A percentile compares a stretch with the other conserved stretches of the same genome.
Evolutionary conservation across 2,329 filamentous ascomycete species (phyloP).

Genomic region (Trichoderma hamatum): DNA sequence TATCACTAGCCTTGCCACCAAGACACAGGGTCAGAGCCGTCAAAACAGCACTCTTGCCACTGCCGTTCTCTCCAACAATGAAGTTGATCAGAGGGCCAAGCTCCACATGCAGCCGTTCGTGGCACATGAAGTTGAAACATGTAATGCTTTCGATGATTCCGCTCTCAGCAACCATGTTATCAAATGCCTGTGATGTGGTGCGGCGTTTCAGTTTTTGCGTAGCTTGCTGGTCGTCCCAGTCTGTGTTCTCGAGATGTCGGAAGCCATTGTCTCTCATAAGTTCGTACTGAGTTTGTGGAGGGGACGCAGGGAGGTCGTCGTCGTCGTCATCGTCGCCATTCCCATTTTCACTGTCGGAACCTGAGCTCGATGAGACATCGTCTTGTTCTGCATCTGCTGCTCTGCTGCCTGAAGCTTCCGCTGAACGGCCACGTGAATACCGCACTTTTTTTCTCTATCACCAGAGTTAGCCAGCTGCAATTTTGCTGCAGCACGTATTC

Average conservation of each 20-base stretch:
- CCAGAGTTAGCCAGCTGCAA: slow-evolving; percentile 34
- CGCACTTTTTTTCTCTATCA: slow-evolving; percentile 41
- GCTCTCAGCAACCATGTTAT: slow-evolving; percentile 77
- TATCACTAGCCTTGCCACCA: slow-evolving; percentile 90
- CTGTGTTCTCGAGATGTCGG: slow-evolving; percentile 58
- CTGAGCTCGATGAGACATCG: slow-evolving; percentile 35
- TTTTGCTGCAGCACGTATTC: neutral
- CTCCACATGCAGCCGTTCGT: slow-evolving; percentile 76
- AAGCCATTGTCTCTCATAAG: slow-evolving; percentile 62
- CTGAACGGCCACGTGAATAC: slow-evolving; percentile 36
- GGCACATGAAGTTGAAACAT: slow-evolving; percentile 96
- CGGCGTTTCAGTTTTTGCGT: slow-evolving; percentile 64
- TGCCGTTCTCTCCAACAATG: slow-evolving; percentile 96
- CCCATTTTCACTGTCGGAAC: slow-evolving; percentile 40
- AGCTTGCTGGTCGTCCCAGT: slow-evolving; percentile 63
- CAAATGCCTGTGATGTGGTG: slow-evolving; percentile 50
- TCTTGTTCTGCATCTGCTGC: slow-evolving; percentile 28
- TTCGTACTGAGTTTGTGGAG: slow-evolving; percentile 63
- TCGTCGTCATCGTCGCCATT: slow-evolving; percentile 38
- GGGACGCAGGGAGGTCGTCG: slow-evolving; percentile 38
- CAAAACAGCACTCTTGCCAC: slow-evolving; percentile 93
- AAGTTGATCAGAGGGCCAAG: slow-evolving; percentile 98
- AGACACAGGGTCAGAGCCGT: slow-evolving; percentile 92
- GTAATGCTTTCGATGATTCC: slow-evolving; percentile 87
- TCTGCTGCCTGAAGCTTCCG: slow-evolving; percentile 1